Evolutionary conservation across 2,329 filamentous ascomycete species (phyloP), one percentile per base, ranked within the genome.

Genomic region (Neonectria coccinea): DNA sequence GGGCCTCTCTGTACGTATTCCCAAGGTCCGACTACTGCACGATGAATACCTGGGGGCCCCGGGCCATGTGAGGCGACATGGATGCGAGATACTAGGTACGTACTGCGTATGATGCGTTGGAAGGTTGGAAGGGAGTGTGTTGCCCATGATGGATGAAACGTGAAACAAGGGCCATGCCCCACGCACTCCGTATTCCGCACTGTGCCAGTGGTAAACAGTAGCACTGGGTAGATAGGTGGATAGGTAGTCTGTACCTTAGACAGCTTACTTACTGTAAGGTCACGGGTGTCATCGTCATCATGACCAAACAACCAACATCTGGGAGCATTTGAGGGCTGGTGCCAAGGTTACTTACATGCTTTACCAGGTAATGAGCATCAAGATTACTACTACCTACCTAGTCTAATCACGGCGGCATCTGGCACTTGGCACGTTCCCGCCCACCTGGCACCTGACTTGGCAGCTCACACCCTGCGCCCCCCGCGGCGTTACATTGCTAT

Each of bases 101-200:
- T 29, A 29, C 27, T 8, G 39, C 9, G 33, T 33, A 31, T 18
- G 45, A 45, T 36, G 44, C 47, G 29, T 29, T 33, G 27, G 31
- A 20, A 20, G 20, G 29, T 29, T 33, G 27, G 31, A 20, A 20
- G 20, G 20, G 55, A 50, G 44, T 50, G 42, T 47, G 41, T 39
- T 12, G n/a, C 31, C 22, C 12, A 27, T 39, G 66, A 59, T 66
- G 65, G 69, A 67, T 67, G 67, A 66, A 73, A 20, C 67, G 48
- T 67, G 71, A 73, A 73, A 71, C 71, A 67, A 51, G 65, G 52
- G 20, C 54, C 61, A 61, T 56, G 57, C 63, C 66, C 69, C 70
- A 72, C 64, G 67, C 62, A 25, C 22, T 25, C 22, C 22, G 22
- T 25, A 25, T 25, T 4, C 1, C 22, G 22, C 22, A 4, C 22